These are phyloP conservation scores for Pulveroboletus sp. DNA, from an alignment of 768 basidiomycete species.

Conservation along the genomic window DNA sequence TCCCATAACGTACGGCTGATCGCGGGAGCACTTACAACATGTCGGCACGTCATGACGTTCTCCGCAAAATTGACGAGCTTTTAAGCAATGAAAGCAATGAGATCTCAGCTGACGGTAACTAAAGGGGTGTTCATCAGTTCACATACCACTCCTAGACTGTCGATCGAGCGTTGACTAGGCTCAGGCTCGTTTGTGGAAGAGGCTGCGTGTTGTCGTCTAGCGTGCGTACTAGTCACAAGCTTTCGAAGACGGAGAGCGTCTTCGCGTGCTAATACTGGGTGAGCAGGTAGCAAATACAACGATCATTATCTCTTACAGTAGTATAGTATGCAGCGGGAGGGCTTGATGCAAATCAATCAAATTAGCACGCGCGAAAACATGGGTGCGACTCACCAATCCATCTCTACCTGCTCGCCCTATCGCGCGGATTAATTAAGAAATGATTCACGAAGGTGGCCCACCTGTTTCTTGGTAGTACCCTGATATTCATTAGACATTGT, in stretches of 20 bases:
- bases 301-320: constrained; percentile 52
- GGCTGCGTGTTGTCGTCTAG: constrained; percentile 42
- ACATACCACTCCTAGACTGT: constrained; percentile 61
- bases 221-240: constrained; percentile 46
- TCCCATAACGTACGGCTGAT: not conserved
- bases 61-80: constrained; percentile 60
- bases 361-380: not conserved
- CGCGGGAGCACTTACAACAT: constrained; percentile 49
- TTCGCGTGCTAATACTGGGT: constrained; percentile 56
- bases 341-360: constrained; percentile 36
- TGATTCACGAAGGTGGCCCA: constrained; percentile 23
- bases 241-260: constrained; percentile 56
- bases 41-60: constrained; percentile 55
- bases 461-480: constrained; percentile 89
- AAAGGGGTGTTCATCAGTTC: not conserved
- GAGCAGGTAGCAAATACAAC: not conserved
- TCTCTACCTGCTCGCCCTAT: constrained; percentile 78
- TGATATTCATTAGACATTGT: constrained; percentile 23
- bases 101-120: constrained; percentile 16
- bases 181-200: constrained; percentile 46
- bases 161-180: constrained; percentile 63
- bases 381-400: constrained; percentile 48
- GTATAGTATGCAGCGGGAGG: constrained; percentile 76
- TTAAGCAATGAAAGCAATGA: too few relatives aligned
- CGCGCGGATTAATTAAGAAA: constrained; percentile 2